phyloP scores from a whole-genome alignment of 2,329 filamentous ascomycete species.

The Pestalotiopsis sp. region DNA sequence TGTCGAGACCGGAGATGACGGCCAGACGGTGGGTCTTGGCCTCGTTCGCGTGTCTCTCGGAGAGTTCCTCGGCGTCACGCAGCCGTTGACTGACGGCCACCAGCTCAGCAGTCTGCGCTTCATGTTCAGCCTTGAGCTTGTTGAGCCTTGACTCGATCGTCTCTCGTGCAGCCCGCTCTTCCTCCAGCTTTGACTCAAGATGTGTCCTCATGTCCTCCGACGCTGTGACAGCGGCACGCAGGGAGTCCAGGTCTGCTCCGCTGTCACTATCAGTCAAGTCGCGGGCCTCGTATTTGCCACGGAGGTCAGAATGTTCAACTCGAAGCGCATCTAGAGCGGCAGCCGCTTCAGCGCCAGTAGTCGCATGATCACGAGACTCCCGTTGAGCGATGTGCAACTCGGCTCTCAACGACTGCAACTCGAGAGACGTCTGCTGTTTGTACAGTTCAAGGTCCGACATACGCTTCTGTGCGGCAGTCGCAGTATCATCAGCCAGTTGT shows the following conservation, averaged over 20 bases:
- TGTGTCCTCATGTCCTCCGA: constrained; percentile 77
- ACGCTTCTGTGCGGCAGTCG: constrained; percentile 79
- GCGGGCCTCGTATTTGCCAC: constrained; percentile 68
- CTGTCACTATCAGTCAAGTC: constrained; percentile 71
- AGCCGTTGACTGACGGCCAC: constrained; percentile 74
- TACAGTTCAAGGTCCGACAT: constrained; percentile 83
- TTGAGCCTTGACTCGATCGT: constrained; percentile 75
- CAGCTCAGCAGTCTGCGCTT: constrained; percentile 77
- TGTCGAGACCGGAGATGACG: constrained; percentile 81
- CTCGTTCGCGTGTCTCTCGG: constrained; percentile 85
- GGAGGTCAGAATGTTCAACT: constrained; percentile 83
- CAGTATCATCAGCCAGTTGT: constrained; percentile 85
- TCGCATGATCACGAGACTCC: constrained; percentile 77
- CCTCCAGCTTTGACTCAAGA: constrained; percentile 79
- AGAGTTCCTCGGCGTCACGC: constrained; percentile 84
- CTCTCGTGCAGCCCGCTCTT: constrained; percentile 79
- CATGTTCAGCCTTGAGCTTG: constrained; percentile 80
- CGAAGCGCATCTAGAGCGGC: constrained; percentile 74
- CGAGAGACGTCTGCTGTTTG: constrained; percentile 80
- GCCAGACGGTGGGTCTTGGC: constrained; percentile 83
- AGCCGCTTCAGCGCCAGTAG: constrained; percentile 76
- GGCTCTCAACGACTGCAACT: constrained; percentile 82
- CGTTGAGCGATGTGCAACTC: constrained; percentile 83
- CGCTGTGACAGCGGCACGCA: constrained; percentile 77
- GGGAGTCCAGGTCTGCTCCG: constrained; percentile 69